Conservation (phyloP, 2,329 filamentous ascomycete species). For the Phialophora chinensis region DNA sequence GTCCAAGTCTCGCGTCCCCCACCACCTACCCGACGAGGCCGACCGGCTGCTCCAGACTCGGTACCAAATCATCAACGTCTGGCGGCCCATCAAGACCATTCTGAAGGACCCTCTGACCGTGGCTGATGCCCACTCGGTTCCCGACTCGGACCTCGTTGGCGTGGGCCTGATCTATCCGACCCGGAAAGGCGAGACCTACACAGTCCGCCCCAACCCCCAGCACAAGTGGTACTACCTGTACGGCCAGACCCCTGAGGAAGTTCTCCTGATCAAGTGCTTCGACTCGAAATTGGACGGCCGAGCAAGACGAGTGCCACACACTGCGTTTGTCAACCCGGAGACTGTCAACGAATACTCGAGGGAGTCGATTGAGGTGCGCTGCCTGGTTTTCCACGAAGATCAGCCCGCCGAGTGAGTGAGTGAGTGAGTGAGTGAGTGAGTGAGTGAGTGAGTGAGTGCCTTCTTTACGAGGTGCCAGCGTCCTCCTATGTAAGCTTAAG, state of each 20-base stretch:
- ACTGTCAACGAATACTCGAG: conserved; percentile 50
- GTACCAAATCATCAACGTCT: conserved; percentile 59
- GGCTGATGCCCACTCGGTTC: conserved; percentile 58
- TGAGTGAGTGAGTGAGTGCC: background rate
- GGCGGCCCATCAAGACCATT: conserved; percentile 60
- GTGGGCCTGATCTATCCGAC: conserved; percentile 59
- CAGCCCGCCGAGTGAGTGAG: conserved; percentile 33
- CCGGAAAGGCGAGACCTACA: conserved; percentile 58
- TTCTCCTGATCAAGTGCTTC: conserved; percentile 67
- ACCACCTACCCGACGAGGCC: conserved; percentile 54
- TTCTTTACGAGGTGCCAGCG: background rate
- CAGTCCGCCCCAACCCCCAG: conserved; percentile 49
- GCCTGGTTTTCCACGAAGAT: conserved; percentile 42
- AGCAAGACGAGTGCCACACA: conserved; percentile 60
- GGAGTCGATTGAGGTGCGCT: conserved; percentile 64
- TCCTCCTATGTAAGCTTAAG: background rate
- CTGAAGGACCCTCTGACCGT: conserved; percentile 61
- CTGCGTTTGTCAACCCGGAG: conserved; percentile 60
- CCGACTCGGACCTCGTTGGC: conserved; percentile 58
- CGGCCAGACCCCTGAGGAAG: conserved; percentile 59
- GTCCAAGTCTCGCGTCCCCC: conserved; percentile 49
- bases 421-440: no score
- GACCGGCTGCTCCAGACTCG: conserved; percentile 51
- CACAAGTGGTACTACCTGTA: conserved; percentile 63
- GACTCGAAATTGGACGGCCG: conserved; percentile 63